These are phyloP conservation scores for Skeletonema costatum DNA, from an alignment of 108 stramenopile genomes.

Conservation along the genomic window DNA sequence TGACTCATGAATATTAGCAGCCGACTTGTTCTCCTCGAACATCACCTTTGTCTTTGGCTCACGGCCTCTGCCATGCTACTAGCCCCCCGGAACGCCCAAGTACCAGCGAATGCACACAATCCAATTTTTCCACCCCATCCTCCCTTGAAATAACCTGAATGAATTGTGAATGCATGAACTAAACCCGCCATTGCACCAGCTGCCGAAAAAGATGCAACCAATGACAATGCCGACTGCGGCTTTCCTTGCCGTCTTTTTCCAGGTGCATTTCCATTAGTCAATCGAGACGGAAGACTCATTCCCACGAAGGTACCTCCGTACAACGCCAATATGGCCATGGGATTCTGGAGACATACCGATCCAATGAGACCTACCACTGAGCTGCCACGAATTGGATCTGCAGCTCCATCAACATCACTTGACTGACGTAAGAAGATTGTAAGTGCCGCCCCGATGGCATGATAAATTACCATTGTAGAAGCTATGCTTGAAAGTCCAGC, in stretches of 20 bases:
- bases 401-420: constrained; percentile 34
- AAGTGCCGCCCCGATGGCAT: constrained; percentile 35
- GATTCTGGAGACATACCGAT: constrained; percentile 6
- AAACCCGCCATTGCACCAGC: constrained; percentile 50
- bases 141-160: constrained; percentile 34
- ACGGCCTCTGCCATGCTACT: background rate
- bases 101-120: constrained; percentile 41
- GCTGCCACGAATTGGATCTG: constrained; percentile 51
- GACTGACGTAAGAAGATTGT: constrained; percentile 52
- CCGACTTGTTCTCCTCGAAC: background rate
- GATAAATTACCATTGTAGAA: constrained; percentile 18
- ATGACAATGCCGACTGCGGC: background rate
- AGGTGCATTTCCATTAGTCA: constrained; percentile 17
- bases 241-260: background rate
- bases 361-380: constrained; percentile 42
- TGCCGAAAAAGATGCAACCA: constrained; percentile 19
- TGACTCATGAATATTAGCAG: background rate
- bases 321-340: constrained; percentile 24
- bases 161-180: constrained; percentile 45
- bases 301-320: constrained; percentile 53
- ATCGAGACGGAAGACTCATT: constrained; percentile 47
- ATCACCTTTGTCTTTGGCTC: background rate
- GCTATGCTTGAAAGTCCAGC: constrained; percentile 4
- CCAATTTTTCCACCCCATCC: constrained; percentile 60
- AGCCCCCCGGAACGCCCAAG: background rate